These are phyloP conservation scores for Exophiala dermatitidis DNA, from an alignment of 2,329 filamentous ascomycete species.

Conservation along the genomic window DNA sequence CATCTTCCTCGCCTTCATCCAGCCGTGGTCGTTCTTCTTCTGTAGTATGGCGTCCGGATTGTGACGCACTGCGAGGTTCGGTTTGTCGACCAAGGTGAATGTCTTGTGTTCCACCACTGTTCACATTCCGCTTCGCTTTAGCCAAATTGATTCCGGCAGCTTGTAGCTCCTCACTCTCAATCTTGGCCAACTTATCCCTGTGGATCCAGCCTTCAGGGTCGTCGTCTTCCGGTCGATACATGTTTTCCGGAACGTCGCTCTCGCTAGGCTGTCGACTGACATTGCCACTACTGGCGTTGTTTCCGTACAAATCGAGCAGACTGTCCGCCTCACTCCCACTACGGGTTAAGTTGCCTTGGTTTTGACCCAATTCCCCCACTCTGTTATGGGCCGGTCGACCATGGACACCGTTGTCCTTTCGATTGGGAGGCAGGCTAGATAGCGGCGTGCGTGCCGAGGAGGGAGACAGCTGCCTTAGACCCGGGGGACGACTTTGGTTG, in stretches of 20 bases:
- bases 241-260: constrained; percentile 27
- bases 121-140: constrained; percentile 34
- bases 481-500: constrained; percentile 14
- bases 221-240: constrained; percentile 29
- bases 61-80: constrained; percentile 27
- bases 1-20: constrained; percentile 37
- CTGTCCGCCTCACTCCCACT: constrained; percentile 37
- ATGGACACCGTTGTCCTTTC: constrained; percentile 18
- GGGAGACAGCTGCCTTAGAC: constrained; percentile 15
- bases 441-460: constrained; percentile 19
- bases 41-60: constrained; percentile 31
- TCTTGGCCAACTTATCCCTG: constrained; percentile 44
- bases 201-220: constrained; percentile 44
- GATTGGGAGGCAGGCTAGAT: constrained; percentile 19
- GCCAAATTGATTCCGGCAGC: constrained; percentile 41
- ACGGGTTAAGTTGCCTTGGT: constrained; percentile 30
- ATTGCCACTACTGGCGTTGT: constrained; percentile 25
- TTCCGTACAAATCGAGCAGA: constrained; percentile 33
- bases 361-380: constrained; percentile 30
- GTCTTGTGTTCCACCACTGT: constrained; percentile 33
- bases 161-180: constrained; percentile 46
- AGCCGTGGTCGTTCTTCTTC: constrained; percentile 32
- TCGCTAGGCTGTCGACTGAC: constrained; percentile 21
- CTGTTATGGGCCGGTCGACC: constrained; percentile 20
- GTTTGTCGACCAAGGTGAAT: constrained; percentile 35